Evolutionary conservation across 2,329 filamentous ascomycete genomes (phyloP).

Genomic region (Ceratocystis variospora): DNA sequence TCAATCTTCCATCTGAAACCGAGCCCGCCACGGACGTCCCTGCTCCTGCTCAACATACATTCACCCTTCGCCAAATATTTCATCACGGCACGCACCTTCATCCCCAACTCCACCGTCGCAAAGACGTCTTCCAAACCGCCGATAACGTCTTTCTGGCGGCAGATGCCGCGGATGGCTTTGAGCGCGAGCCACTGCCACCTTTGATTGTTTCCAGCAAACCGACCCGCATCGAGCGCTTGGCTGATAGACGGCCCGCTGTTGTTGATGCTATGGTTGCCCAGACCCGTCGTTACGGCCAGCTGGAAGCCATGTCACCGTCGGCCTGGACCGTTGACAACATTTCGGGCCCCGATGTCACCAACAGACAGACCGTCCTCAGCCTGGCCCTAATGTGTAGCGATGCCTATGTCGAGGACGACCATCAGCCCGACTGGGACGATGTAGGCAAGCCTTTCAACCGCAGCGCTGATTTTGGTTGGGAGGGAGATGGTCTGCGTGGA

Average conservation of each 20-base stretch:
- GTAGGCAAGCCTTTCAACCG: conserved; percentile 69
- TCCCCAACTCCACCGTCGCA: conserved; percentile 60
- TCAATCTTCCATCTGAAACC: conserved; percentile 29
- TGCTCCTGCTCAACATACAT: conserved; percentile 40
- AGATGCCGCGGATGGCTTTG: conserved; percentile 45
- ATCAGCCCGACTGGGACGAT: conserved; percentile 67
- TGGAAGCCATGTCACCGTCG: conserved; percentile 52
- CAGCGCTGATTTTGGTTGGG: conserved; percentile 84
- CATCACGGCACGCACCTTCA: conserved; percentile 77
- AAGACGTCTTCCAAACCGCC: conserved; percentile 51
- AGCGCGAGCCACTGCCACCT: conserved; percentile 36
- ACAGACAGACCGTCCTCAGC: conserved; percentile 70
- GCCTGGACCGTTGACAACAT: conserved; percentile 77
- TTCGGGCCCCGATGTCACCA: conserved; percentile 64
- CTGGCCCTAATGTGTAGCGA: conserved; percentile 81
- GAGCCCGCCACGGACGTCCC: conserved; percentile 27
- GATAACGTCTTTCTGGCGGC: conserved; percentile 45
- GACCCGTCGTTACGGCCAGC: conserved; percentile 53
- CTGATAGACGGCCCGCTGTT: conserved; percentile 59
- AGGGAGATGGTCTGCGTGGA: conserved; percentile 72
- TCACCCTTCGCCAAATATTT: conserved; percentile 74
- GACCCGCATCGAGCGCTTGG: conserved; percentile 63
- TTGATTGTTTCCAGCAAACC: conserved; percentile 50
- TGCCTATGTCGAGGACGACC: conserved; percentile 66
- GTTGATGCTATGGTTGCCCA: conserved; percentile 68